A percentile compares a stretch with the other conserved stretches of the same genome.
phyloP scores from a whole-genome alignment of 176 grass and related monocot species.

The Saccharum spontaneum region DNA sequence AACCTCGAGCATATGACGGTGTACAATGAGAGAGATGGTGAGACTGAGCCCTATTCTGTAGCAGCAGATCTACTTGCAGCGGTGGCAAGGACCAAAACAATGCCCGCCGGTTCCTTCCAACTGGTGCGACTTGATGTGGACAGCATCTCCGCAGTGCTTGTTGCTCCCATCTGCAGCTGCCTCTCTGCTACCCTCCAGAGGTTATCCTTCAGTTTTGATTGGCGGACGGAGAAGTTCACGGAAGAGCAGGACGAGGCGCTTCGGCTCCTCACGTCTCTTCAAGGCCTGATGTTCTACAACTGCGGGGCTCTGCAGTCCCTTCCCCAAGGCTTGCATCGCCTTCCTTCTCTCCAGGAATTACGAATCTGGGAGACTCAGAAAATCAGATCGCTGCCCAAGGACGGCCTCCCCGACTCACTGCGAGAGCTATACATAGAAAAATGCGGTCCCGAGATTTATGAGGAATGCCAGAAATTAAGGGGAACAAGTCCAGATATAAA shows the following conservation, averaged over 20 bases:
- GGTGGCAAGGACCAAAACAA: too few relatives aligned
- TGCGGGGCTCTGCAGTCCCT: not conserved
- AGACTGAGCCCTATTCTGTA: not conserved
- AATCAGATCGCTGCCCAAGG: too few relatives aligned
- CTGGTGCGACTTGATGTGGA: not conserved
- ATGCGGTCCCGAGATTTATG: too few relatives aligned
- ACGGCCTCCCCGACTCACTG: too few relatives aligned
- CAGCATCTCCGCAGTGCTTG: not conserved
- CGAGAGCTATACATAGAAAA: too few relatives aligned
- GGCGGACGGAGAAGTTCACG: not conserved
- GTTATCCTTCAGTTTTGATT: rapidly evolving
- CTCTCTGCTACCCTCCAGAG: not conserved
- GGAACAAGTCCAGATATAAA: too few relatives aligned
- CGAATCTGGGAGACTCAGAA: too few relatives aligned
- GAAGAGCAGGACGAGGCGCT: not conserved
- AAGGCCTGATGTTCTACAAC: rapidly evolving
- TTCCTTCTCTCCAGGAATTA: not conserved
- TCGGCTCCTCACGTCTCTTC: not conserved
- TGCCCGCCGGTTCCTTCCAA: not conserved
- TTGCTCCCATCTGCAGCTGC: not conserved
- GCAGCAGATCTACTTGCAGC: not conserved
- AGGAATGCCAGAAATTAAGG: too few relatives aligned
- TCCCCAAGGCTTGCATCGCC: not conserved
- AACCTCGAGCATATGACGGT: not conserved
- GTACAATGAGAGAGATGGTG: not conserved